These are phyloP conservation scores for Onygenales sp. DNA, from an alignment of 2,329 filamentous ascomycete genomes.

Conservation along the genomic window DNA sequence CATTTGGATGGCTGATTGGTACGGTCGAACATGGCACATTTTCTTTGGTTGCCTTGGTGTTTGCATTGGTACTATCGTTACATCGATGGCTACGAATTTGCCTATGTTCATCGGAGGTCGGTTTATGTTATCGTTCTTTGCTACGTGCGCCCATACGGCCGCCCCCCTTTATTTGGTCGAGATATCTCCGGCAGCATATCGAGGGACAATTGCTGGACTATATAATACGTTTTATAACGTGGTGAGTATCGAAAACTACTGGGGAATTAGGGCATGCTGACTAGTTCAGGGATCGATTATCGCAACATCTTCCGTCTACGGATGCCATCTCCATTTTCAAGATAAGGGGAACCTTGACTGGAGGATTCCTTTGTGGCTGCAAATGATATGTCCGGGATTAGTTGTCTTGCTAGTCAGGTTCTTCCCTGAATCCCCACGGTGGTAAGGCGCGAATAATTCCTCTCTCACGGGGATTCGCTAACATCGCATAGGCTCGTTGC, in stretches of 20 bases:
- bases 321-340: slow-evolving; percentile 2
- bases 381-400: slow-evolving; percentile 9
- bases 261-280: neutral
- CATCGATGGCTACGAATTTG: slow-evolving; percentile 14
- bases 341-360: slow-evolving; percentile 7
- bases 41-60: slow-evolving; percentile 29
- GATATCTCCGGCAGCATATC: slow-evolving; percentile 21
- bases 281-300: slow-evolving; percentile 6
- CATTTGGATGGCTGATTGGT: slow-evolving; percentile 36
- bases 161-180: slow-evolving; percentile 20
- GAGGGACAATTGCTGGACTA: slow-evolving; percentile 19
- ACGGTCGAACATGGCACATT: slow-evolving; percentile 35
- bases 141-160: slow-evolving; percentile 24
- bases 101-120: slow-evolving; percentile 20
- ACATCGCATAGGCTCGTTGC: slow-evolving; percentile 14
- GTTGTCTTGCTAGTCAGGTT: slow-evolving; percentile 6
- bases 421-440: slow-evolving; percentile 23
- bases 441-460: slow-evolving; percentile 7
- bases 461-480: neutral
- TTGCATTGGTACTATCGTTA: slow-evolving; percentile 18
- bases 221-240: slow-evolving; percentile 16
- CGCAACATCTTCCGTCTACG: slow-evolving; percentile 8
- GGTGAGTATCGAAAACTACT: neutral
- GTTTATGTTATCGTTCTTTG: slow-evolving; percentile 26
- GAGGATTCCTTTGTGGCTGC: slow-evolving; percentile 9